Conservation (phyloP, 441 rosid species). For the Manihot esculenta region DNA sequence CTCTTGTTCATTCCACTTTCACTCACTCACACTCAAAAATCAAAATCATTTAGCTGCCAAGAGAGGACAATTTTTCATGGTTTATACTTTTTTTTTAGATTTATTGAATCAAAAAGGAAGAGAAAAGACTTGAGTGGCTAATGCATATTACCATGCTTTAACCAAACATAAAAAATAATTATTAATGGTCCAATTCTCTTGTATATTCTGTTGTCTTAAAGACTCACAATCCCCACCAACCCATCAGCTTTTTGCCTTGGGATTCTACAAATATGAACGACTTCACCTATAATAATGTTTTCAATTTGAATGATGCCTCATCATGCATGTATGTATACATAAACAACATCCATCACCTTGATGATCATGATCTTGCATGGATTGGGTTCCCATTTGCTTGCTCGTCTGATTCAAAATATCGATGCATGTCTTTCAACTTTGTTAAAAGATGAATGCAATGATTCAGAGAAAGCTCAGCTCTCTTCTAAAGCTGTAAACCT, state of each 20-base stretch:
- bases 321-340: not conserved
- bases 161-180: not conserved
- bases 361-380: not conserved
- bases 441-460: not conserved
- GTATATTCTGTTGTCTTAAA: conserved; percentile 10
- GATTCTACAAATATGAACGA: conserved; percentile 38
- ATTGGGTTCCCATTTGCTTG: not conserved
- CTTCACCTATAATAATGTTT: conserved; percentile 31
- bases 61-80: too few relatives aligned
- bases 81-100: too few relatives aligned
- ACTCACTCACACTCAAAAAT: conserved; percentile 8
- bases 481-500: too few relatives aligned
- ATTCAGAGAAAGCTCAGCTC: conserved; percentile 7
- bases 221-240: conserved; percentile 33
- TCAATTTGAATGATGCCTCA: conserved; percentile 38
- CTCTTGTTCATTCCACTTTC: conserved; percentile 26
- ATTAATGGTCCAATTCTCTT: conserved; percentile 26
- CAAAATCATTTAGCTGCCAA: too few relatives aligned
- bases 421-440: not conserved
- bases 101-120: too few relatives aligned
- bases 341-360: too few relatives aligned
- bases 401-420: not conserved
- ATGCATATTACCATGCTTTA: too few relatives aligned
- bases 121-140: too few relatives aligned
- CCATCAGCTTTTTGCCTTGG: conserved; percentile 32